Evolutionary conservation across 2,329 filamentous ascomycete species (phyloP).

Genomic region (Canariomyces notabilis): DNA sequence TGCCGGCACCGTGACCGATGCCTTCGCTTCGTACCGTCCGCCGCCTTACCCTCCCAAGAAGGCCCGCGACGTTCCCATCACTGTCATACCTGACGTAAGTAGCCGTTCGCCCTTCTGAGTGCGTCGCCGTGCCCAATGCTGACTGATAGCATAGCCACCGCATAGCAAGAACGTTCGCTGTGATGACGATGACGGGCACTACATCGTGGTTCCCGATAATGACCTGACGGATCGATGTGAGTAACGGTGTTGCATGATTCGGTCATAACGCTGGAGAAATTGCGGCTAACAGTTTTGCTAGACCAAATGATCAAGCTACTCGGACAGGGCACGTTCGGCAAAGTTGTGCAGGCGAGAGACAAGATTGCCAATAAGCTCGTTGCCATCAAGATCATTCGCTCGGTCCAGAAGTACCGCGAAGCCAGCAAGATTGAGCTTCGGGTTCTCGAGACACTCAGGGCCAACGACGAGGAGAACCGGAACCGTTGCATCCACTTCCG

Average conservation of each 20-base stretch:
- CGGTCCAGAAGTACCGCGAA: constrained; percentile 96
- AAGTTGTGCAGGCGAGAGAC: constrained; percentile 91
- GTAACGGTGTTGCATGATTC: constrained; percentile 35
- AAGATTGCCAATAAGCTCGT: constrained; percentile 70
- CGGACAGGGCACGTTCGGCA: constrained; percentile 96
- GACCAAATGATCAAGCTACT: constrained; percentile 86
- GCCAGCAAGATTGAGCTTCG: constrained; percentile 91
- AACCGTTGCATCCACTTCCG: constrained; percentile 96
- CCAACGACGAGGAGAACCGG: constrained; percentile 85
- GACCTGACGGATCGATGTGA: constrained; percentile 85
- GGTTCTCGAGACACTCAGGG: constrained; percentile 84
- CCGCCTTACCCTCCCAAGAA: constrained; percentile 88
- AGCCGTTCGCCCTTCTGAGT: not conserved
- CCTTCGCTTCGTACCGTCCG: constrained; percentile 74
- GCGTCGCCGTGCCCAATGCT: constrained; percentile 8
- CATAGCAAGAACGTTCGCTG: constrained; percentile 64
- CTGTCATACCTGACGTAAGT: constrained; percentile 59
- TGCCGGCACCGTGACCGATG: constrained; percentile 63
- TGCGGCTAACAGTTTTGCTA: constrained; percentile 34
- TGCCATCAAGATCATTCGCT: constrained; percentile 96
- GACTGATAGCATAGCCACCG: constrained; percentile 28
- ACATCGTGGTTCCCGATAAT: constrained; percentile 84
- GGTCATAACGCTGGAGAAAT: not conserved
- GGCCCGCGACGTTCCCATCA: constrained; percentile 68
- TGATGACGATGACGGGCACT: constrained; percentile 96